phyloP scores from a whole-genome alignment of 305 asterid genomes.

The Fraxinus sp. region DNA sequence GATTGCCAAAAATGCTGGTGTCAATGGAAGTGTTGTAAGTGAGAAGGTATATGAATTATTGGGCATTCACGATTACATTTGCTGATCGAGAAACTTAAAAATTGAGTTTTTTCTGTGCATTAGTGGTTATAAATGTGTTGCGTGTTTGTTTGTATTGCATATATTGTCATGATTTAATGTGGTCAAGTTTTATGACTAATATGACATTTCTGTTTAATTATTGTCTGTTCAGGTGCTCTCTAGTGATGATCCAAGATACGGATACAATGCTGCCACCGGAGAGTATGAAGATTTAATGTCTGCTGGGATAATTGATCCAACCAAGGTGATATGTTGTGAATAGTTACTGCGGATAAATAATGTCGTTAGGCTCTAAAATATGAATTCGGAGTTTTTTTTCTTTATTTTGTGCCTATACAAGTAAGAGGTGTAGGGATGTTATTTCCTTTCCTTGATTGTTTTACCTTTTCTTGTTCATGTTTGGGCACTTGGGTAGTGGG shows the following conservation, averaged over 20 bases:
- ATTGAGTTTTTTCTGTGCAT: not conserved
- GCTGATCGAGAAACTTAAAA: not conserved
- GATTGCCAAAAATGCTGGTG: slow-evolving; percentile 98
- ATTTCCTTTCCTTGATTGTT: not conserved
- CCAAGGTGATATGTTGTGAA: slow-evolving; percentile 53
- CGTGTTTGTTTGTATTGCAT: not conserved
- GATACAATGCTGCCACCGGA: slow-evolving; percentile 95
- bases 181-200: not conserved
- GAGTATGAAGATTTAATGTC: slow-evolving; percentile 88
- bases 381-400: not conserved
- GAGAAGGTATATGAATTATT: slow-evolving; percentile 61
- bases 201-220: not conserved
- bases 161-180: not conserved
- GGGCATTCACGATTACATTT: not conserved
- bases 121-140: not conserved
- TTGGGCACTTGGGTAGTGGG: not conserved
- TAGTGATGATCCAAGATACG: slow-evolving; percentile 67
- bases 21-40: slow-evolving; percentile 91
- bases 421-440: not conserved
- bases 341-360: not conserved
- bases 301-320: slow-evolving; percentile 94
- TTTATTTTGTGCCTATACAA: not conserved
- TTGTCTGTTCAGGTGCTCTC: slow-evolving; percentile 58
- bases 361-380: not conserved
- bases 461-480: not conserved